Base-by-base conservation (phyloP, 352 stramenopile genomes). In the Pythium aristosporum region DNA sequence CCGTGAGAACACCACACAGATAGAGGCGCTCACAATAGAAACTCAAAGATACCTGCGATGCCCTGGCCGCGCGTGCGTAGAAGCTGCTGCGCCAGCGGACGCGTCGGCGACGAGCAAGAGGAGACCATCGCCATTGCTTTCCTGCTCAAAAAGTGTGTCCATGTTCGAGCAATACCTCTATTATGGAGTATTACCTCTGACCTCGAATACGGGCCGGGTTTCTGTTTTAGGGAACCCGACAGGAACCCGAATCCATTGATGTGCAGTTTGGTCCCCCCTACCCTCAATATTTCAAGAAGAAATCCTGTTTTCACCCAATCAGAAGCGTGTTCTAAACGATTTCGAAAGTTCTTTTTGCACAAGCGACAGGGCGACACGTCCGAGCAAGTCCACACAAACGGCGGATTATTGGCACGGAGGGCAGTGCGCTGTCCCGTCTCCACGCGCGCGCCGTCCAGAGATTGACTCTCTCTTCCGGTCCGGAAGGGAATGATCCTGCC, bases 301-400 rank as follows among this genome's bases (percentile, higher is more conserved):
- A 13, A 12, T 32, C 18, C 2, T n/a, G 15, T 36, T 52, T 61
- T 63, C 8, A 63, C 9, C 56, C 56, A 63, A 63, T 63, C 50
- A 57, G 4, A 30, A 59, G 15, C 8, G 6, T 25, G 3, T 21
- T 39, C 0, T 16, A 15, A n/a, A 43, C 30, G 20, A 49, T 57
- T 58, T 34, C 75, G 76, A 37, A 46, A 81, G 23, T 55, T 88
- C 25, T 75, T 87, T 42, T 77, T 13, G 47, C 23, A 28, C 58
- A 52, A 63, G 57, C 55, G 46, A 63, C 18, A 13, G 15, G 36
- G 11, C 57, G 36, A 16, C 39, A 46, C 39, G 13, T 18, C 12
- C 16, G 39, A 5, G 39, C 39, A n/a, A 44, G 12, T 44, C 39
- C 39, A 44, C 39, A 44, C 39, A 46, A 46, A 46, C 13, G 18